Evolutionary conservation across 176 grass and related monocot genomes (phyloP).

Genomic region (Juncus effusus): DNA sequence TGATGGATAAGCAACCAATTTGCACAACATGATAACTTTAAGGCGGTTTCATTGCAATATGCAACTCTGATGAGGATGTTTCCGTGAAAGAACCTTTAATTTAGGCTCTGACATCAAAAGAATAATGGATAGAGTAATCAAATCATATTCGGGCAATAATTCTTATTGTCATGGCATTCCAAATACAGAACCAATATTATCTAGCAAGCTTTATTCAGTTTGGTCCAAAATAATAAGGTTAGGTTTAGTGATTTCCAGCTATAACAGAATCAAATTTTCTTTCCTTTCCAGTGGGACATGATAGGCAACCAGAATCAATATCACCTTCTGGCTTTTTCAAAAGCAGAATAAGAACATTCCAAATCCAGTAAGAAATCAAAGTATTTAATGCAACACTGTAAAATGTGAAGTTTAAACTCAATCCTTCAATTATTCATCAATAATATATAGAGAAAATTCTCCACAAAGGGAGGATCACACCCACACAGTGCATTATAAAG

Average conservation of each 20-base stretch:
- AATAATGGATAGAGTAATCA: not conserved
- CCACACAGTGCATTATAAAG: conserved; percentile 2
- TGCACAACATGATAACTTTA: not conserved
- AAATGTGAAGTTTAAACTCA: not conserved
- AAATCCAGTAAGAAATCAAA: not conserved
- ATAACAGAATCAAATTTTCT: not conserved
- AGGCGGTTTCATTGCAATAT: not conserved
- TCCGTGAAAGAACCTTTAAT: not conserved
- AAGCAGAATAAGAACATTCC: conserved; percentile 22
- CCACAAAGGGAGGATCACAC: not conserved
- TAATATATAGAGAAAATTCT: not conserved
- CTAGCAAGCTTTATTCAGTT: not conserved
- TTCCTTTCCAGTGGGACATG: too few species aligned
- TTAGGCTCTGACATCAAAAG: not conserved
- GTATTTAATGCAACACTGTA: too few species aligned
- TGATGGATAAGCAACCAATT: conserved; percentile 24
- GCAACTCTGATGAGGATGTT: not conserved
- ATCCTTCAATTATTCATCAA: not conserved
- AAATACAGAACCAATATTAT: conserved; percentile 1
- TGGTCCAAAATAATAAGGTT: not conserved
- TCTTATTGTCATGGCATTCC: conserved; percentile 4
- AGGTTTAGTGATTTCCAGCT: conserved; percentile 22
- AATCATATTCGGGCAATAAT: not conserved
- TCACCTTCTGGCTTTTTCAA: conserved; percentile 15
- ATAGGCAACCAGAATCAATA: not conserved